Base-by-base conservation (phyloP, 148 eudicot genomes). In the Dianthus caryophyllus region DNA sequence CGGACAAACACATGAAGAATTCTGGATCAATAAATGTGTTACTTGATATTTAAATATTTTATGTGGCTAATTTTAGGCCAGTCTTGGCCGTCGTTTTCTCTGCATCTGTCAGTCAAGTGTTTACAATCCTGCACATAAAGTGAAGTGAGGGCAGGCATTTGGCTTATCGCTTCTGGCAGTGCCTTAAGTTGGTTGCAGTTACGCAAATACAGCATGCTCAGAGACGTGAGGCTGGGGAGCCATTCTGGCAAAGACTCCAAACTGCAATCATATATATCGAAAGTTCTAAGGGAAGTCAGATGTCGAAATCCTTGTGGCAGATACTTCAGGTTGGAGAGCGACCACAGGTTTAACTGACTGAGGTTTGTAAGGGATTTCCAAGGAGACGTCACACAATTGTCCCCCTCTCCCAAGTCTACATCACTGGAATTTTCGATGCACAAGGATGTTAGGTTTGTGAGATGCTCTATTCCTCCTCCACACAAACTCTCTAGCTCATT, bases 201-300 rank as follows among this genome's bases (percentile, higher is more conserved):
- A 0, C 0, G 0, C 0, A 72, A 29, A 0, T 16, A 0, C 58
- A 72, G 70, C 2, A 12, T 4, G 5, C n/a, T 29, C 15, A 72
- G 24, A 56, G 36, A 65, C 1, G 55, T 21, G 21, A 55, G 41
- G 58, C 27, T 3, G 29, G 27, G 8, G 17, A 65, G 21, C 49
- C 70, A 72, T 47, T 57, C 70, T 12, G 75, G 75, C 2, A 72
- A 29, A 1, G 33, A 44, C 22, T 43, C 62, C 36, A 72, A 56
- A 17, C 22, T 4, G 26, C 64, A 65, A 2, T 11, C 4, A 12
- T 0, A 0, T 24, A 73, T 66, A 0, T 0, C 0, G 29, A 73
- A 59, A 15, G 21, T 5, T 24, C 14, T n/a, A 49, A 73, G 71
- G 39, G 66, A 10, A 20, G 53, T 48, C 57, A 66, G 49, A 66